Evolutionary conservation across 139 green algal species (phyloP).

Genomic region (Astrephomene gubernaculifera): DNA sequence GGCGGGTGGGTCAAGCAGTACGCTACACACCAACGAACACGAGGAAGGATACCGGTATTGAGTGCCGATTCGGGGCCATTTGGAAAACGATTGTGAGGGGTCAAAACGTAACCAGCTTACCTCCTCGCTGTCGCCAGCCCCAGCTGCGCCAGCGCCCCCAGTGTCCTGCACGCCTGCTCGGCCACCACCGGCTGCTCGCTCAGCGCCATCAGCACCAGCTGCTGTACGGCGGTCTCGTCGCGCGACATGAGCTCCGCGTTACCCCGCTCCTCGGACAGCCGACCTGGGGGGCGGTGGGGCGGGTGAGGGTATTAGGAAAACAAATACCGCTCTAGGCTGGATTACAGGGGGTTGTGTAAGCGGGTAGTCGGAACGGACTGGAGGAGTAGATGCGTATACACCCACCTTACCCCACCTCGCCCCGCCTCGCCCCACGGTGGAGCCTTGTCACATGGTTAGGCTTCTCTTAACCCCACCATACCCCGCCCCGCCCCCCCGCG

Average conservation of each 20-base stretch:
- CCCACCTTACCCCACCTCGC: too few species aligned
- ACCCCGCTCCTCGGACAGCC: slow-evolving; percentile 82
- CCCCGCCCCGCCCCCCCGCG: not conserved
- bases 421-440: too few species aligned
- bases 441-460: too few species aligned
- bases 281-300: slow-evolving; percentile 58
- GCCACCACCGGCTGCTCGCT: slow-evolving; percentile 82
- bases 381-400: too few species aligned
- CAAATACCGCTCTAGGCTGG: too few species aligned
- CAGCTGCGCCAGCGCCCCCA: slow-evolving; percentile 38
- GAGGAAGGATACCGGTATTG: too few species aligned
- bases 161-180: slow-evolving; percentile 53
- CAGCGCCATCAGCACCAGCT: slow-evolving; percentile 92
- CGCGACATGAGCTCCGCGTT: slow-evolving; percentile 83
- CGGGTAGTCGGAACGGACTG: too few species aligned
- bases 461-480: too few species aligned
- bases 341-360: too few species aligned
- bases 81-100: not conserved
- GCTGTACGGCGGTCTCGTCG: slow-evolving; percentile 88
- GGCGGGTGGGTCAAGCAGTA: too few species aligned
- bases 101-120: not conserved
- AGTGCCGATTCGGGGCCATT: not conserved
- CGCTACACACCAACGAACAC: too few species aligned
- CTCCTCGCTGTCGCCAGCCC: slow-evolving; percentile 14
- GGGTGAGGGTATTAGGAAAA: too few species aligned